Conservation (phyloP, 2,329 filamentous ascomycete genomes). For the Monilinia vaccinii-corymbosi region DNA sequence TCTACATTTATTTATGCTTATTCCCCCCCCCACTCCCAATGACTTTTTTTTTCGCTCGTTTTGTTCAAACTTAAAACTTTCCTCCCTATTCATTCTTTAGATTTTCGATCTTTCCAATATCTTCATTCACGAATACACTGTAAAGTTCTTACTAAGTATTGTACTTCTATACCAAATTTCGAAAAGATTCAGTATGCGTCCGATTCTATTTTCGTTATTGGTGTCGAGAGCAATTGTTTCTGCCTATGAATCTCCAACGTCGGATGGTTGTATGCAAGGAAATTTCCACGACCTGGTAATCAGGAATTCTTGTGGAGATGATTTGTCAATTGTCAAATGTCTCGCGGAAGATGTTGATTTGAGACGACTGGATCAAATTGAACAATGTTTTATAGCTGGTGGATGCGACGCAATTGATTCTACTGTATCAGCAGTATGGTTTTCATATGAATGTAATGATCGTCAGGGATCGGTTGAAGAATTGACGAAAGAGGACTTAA, state of each 20-base stretch:
- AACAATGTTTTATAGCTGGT: slow-evolving; percentile 18
- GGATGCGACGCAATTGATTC: slow-evolving; percentile 21
- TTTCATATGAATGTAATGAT: slow-evolving; percentile 16
- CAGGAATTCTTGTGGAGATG: slow-evolving; percentile 18
- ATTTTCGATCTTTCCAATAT: neutral
- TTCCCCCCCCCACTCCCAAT: neutral
- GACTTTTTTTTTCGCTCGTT: neutral
- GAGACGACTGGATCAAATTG: slow-evolving; percentile 15
- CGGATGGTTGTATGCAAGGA: slow-evolving; percentile 13
- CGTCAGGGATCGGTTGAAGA: neutral
- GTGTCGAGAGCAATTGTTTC: slow-evolving; percentile 14
- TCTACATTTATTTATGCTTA: neutral
- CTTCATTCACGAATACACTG: neutral
- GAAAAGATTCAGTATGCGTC: slow-evolving; percentile 17
- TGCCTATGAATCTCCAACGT: slow-evolving; percentile 6
- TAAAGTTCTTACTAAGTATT: neutral
- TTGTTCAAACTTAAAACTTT: neutral
- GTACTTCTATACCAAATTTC: neutral
- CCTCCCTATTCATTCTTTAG: neutral
- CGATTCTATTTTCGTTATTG: slow-evolving; percentile 11
- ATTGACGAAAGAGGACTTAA: slow-evolving; percentile 15
- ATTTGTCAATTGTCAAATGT: slow-evolving; percentile 18
- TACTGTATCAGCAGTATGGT: slow-evolving; percentile 15
- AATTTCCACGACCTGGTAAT: slow-evolving; percentile 17
- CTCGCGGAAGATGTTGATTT: slow-evolving; percentile 14